Evolutionary conservation across 2,329 filamentous ascomycete genomes (phyloP), one percentile per base, ranked within the genome.

Genomic region (Diaporthe destruens): DNA sequence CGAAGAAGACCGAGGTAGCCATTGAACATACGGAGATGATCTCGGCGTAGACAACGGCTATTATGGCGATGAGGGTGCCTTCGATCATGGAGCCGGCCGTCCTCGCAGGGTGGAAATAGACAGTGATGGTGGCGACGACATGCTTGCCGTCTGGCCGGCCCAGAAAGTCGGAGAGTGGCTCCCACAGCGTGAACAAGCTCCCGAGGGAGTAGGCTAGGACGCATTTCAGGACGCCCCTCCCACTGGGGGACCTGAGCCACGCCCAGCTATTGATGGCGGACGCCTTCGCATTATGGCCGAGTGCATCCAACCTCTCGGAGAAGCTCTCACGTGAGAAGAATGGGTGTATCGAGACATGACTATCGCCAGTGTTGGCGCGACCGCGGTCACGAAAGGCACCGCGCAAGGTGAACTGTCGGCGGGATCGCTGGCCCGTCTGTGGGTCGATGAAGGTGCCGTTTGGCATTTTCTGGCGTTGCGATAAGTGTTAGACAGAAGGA

Each of bases 81-180:
- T 98, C 94, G 72, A 94, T 88, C 94, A 98, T 98, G 76, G 93
- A 96, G 0, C 96, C 96, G 34, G 92, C 89, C 23, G 94, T 94
- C 72, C 96, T 88, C 7, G 94, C 94, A 6, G 96, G 95, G 80
- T 98, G 95, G 78, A 98, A 98, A 79, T 98, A 98, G 14, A 98
- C 95, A 0, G 94, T 97, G 72, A 98, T 90, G 2, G 96, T 98
- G 42, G 95, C 95, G 67, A 98, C 94, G 79, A 98, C 92, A 82
- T 98, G 96, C 80, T 98, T 98, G 66, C 94, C 94, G 82, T 98
- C 95, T 79, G 95, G 93, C 75, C 92, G 87, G 14, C 96, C 96
- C 20, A 98, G 85, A 71, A 95, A 89, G 9, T 87, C 84, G 20
- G 94, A 91, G 71, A 98, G 86, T 3, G 88, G 87, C 2, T 92